These are phyloP conservation scores for Debaryomyces sp. DNA, from an alignment of 1,139 yeast genomes.

Conservation along the genomic window DNA sequence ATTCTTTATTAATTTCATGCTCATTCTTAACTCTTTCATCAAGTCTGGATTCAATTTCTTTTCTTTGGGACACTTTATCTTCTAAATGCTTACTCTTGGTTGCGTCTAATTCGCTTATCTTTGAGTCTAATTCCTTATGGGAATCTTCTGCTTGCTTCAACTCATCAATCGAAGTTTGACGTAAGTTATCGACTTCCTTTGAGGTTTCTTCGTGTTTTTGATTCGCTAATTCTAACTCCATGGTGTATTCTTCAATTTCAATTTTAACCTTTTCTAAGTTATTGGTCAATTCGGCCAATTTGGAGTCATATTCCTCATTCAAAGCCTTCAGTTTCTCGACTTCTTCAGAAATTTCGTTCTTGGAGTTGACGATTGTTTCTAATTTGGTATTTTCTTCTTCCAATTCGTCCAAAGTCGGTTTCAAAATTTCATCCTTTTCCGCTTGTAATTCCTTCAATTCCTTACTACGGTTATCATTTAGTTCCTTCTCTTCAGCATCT, in stretches of 20 bases:
- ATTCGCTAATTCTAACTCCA: constrained; percentile 34
- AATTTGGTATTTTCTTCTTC: constrained; percentile 41
- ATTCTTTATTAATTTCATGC: constrained; percentile 47
- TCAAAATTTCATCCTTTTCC: constrained; percentile 45
- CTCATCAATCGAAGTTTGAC: constrained; percentile 27
- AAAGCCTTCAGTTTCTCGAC: constrained; percentile 34
- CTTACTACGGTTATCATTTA: constrained; percentile 41
- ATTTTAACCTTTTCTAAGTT: constrained; percentile 40
- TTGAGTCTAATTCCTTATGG: constrained; percentile 33
- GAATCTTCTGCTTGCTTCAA: constrained; percentile 28
- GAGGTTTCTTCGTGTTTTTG: constrained; percentile 35
- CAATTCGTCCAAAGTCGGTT: constrained; percentile 47
- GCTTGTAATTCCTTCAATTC: constrained; percentile 50
- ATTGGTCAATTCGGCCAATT: constrained; percentile 38
- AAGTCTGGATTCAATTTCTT: constrained; percentile 33
- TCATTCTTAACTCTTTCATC: constrained; percentile 44
- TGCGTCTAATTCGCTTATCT: constrained; percentile 32
- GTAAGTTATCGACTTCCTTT: constrained; percentile 34
- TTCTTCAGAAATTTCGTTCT: constrained; percentile 38
- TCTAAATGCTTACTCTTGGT: constrained; percentile 32
- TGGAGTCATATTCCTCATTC: constrained; percentile 37
- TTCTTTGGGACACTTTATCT: constrained; percentile 35
- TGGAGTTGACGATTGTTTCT: constrained; percentile 41
- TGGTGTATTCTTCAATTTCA: constrained; percentile 39
- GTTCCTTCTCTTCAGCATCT: constrained; percentile 44